Conservation (phyloP, 495 filamentous ascomycete species). For the Aspergillus wentii region DNA sequence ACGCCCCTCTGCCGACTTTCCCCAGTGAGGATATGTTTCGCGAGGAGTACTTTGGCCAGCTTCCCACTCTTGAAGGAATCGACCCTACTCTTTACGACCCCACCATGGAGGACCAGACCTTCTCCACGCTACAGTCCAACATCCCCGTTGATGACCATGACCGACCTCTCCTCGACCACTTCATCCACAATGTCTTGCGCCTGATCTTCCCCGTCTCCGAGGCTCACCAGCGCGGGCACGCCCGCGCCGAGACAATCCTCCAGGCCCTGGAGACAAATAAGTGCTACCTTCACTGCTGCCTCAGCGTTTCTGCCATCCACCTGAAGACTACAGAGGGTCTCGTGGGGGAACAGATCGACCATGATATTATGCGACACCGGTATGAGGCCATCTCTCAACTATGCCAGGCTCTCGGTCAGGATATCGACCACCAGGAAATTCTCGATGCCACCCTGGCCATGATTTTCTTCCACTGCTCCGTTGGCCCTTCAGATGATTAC, state of each 20-base stretch:
- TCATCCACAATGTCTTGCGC: conserved; percentile 80
- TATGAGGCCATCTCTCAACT: conserved; percentile 83
- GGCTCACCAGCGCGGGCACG: conserved; percentile 74
- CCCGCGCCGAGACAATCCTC: conserved; percentile 74
- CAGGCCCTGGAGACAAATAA: conserved; percentile 85
- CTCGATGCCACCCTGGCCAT: conserved; percentile 92
- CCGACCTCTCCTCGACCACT: conserved; percentile 82
- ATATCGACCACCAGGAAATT: conserved; percentile 80
- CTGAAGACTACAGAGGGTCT: conserved; percentile 71
- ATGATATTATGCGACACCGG: conserved; percentile 90
- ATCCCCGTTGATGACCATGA: conserved; percentile 90
- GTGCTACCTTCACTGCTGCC: conserved; percentile 89
- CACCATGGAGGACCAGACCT: conserved; percentile 16
- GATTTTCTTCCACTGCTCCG: conserved; percentile 96
- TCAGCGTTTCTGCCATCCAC: conserved; percentile 94
- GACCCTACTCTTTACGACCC: conserved; percentile 31
- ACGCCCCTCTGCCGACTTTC: conserved; percentile 59
- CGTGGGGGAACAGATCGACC: conserved; percentile 72
- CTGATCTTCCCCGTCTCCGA: conserved; percentile 90
- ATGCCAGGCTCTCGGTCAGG: conserved; percentile 74
- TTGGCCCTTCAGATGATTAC: conserved; percentile 77
- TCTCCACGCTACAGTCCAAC: conserved; percentile 53
- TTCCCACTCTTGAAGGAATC: conserved; percentile 39
- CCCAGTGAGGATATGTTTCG: conserved; percentile 71
- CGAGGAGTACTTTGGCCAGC: conserved; percentile 59